Evolutionary conservation across 331 rosid genomes (phyloP).

Genomic region (Saraca asoca): DNA sequence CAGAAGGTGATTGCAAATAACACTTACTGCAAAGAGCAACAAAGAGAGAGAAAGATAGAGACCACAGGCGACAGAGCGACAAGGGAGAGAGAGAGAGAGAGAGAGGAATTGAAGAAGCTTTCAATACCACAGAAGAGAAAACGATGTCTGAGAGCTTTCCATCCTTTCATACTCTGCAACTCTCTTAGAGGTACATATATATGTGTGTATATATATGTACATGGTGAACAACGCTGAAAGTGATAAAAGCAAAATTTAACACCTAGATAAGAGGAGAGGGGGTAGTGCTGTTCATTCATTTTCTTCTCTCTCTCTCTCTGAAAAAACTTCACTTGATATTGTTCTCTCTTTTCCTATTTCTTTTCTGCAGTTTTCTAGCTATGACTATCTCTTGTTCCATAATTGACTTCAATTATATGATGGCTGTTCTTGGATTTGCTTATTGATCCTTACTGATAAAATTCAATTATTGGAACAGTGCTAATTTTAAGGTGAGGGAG

Average conservation of each 20-base stretch:
- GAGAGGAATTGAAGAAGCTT: conserved; percentile 53
- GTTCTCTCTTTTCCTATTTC: conserved; percentile 7
- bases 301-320: neutral
- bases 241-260: conserved; percentile 42
- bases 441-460: conserved; percentile 22
- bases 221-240: conserved; percentile 56
- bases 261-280: conserved; percentile 32
- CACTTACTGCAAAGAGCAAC: conserved; percentile 49
- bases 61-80: conserved; percentile 45
- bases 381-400: neutral
- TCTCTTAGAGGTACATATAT: conserved; percentile 54
- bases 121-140: conserved; percentile 66
- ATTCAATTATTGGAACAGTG: conserved; percentile 41
- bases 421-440: conserved; percentile 37
- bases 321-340: too few species aligned
- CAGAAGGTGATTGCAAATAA: conserved; percentile 56
- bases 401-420: conserved; percentile 32
- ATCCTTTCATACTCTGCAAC: conserved; percentile 69
- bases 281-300: conserved; percentile 21
- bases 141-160: conserved; percentile 76
- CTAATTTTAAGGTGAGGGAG: conserved; percentile 17
- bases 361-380: neutral
- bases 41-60: conserved; percentile 58
- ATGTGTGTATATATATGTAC: conserved; percentile 26
- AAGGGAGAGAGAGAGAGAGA: conserved; percentile 15